Conservation (phyloP, 2,329 filamentous ascomycete genomes). For the Tolypocladium amazonense region DNA sequence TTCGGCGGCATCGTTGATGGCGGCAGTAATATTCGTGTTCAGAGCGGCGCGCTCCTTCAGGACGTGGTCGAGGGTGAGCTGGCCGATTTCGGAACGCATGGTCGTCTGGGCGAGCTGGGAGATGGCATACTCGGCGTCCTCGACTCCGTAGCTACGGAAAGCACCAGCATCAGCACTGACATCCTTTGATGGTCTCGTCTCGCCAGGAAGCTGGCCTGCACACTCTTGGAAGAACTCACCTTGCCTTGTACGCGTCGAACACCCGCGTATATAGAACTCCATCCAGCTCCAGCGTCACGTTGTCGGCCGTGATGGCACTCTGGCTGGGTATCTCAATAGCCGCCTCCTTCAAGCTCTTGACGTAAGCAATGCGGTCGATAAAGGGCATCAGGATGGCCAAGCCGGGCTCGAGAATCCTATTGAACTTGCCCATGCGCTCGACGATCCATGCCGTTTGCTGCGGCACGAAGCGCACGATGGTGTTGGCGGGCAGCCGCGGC, state of each 20-base stretch:
- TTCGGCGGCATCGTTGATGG: conserved; percentile 95
- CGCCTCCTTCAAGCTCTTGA: conserved; percentile 92
- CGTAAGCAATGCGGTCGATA: conserved; percentile 92
- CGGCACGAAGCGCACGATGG: conserved; percentile 91
- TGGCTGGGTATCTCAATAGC: conserved; percentile 97
- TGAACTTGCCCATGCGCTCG: conserved; percentile 98
- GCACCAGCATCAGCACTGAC: not conserved
- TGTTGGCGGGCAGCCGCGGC: conserved; percentile 75
- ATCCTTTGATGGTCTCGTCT: too few species aligned
- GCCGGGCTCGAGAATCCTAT: conserved; percentile 84
- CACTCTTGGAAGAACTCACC: conserved; percentile 37
- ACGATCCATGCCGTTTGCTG: conserved; percentile 99
- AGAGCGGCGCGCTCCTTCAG: conserved; percentile 93
- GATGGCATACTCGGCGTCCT: conserved; percentile 98
- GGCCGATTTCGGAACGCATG: conserved; percentile 97
- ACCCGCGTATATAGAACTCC: conserved; percentile 92
- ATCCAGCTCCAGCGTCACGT: conserved; percentile 92
- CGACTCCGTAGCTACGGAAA: conserved; percentile 75
- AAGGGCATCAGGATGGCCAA: conserved; percentile 82
- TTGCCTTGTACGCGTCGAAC: conserved; percentile 96
- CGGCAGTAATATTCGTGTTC: conserved; percentile 96
- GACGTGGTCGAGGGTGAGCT: conserved; percentile 92
- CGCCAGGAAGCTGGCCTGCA: not conserved
- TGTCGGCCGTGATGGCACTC: conserved; percentile 96
- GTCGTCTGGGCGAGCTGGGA: conserved; percentile 96